Evolutionary conservation across 2,329 filamentous ascomycete genomes (phyloP), one percentile per base, ranked within the genome.

Genomic region (Colletotrichum shisoi): DNA sequence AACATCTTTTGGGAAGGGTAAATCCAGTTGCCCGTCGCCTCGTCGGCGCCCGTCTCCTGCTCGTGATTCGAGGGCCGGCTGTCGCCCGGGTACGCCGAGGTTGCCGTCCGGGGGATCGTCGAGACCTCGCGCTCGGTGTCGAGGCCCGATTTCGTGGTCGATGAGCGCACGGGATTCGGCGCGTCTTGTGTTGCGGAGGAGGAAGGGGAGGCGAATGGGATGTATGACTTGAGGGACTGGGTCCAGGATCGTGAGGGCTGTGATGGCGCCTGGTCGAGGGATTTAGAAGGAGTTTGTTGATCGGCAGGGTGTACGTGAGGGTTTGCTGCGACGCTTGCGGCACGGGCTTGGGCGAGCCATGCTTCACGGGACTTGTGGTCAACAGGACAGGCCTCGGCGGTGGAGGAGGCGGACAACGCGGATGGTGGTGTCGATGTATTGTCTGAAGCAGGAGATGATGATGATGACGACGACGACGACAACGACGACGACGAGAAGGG

Each of bases 1-100:
- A 99, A 99, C 89, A 97, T 96, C 75, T 92, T 91, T 78, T 98
- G 94, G 0, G 91, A 95, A 0, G 95, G 95, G 79, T 99, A 99
- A 69, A 99, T 90, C 95, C 95, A 99, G 77, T 97, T 97, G 0
- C 94, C 94, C 0, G 87, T 87, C 44, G 81, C 76, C 57, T 84
- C 81, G 73, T 92, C 89, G 24, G 88, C 84, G 69, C 91, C 90
- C 0, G 90, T 91, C 76, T 97, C 93, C 69, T 86, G 80, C 79
- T 97, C 93, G 69, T 87, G 84, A 78, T 96, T 97, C 15, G 91
- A 89, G 1, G 69, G 69, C 54, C 58, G 19, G 31, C 31, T 75
- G 68, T 11, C 76, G 42, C 80, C 53, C 69, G 71, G 72, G 2
- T 79, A 73, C 24, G 71, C 68, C 7, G 76, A 71, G 3, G 74